Conservation (phyloP, 73 alveolate species). For the Tetrahymena thermophila region DNA sequence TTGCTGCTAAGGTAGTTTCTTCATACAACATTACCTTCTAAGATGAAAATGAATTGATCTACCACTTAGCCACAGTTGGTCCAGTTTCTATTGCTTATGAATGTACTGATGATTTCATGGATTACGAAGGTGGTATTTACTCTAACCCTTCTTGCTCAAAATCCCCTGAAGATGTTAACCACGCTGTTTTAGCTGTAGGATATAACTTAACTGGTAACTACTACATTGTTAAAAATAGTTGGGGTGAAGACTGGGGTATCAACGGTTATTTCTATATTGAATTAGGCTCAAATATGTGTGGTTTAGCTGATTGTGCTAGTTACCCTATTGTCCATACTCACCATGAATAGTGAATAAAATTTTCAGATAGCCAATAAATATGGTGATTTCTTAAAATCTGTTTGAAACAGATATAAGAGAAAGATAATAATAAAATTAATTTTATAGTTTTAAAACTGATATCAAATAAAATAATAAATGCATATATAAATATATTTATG, state of each 20-base stretch:
- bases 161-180: conserved; percentile 1
- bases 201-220: neutral
- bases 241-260: conserved; percentile 61
- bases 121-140: neutral
- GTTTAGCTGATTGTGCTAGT: conserved; percentile 14
- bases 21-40: neutral
- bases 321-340: neutral
- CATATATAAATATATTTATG: neutral
- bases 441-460: neutral
- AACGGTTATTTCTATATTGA: conserved; percentile 40
- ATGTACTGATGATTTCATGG: conserved; percentile 30
- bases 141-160: neutral
- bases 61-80: neutral
- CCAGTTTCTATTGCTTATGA: conserved; percentile 55
- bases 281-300: conserved; percentile 45
- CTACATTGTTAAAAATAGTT: conserved; percentile 43
- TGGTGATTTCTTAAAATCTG: neutral
- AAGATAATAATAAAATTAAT: no score
- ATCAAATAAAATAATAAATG: neutral
- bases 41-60: neutral
- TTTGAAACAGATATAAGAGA: neutral
- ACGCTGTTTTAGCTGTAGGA: conserved; percentile 33
- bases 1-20: neutral
- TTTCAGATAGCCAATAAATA: neutral
- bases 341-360: neutral